Evolutionary conservation across 345 rosid genomes (phyloP), one percentile per base, ranked within the genome.

Genomic region (Durio zibethinus): DNA sequence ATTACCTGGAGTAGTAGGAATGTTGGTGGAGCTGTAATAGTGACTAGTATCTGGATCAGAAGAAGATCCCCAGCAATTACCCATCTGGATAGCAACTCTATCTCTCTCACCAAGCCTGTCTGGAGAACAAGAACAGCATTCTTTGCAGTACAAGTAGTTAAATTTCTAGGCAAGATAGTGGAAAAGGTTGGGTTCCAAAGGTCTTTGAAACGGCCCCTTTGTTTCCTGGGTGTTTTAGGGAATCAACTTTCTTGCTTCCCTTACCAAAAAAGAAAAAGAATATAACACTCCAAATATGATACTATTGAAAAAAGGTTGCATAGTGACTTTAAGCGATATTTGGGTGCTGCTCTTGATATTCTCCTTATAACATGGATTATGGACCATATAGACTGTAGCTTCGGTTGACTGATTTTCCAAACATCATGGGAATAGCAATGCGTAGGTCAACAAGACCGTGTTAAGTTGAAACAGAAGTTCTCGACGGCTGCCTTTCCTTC

Each of bases 1-100:
- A 21, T 38, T 40, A 85, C 88, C 88, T 80, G 86, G 74, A 21
- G 76, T 62, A 16, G 53, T 60, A 4, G 79, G 57, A 36, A 52
- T 52, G 10, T 29, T 52, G 21, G 59, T 65, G 78, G 47, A 47
- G 74, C 50, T 62, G 20, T 29, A n/a, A 18, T 10, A 56, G 27
- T 53, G 71, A 65, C 43, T 71, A 9, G 33, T 42, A 10, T 60
- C 74, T 67, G 1, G 10, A 45, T 25, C 9, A 45, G 66, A 79
- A 23, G 40, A 31, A 79, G 83, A 80, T 65, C 81, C 77, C 27
- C 69, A 82, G 63, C 91, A 86, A 71, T 74, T 85, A 15, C 91
- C 91, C 91, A 88, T 88, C 48, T 70, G 61, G 73, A 54, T 33
- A 71, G 10, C 18, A 40, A 52, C 15, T 63, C 43, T 47, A 14